A percentile compares a stretch with the other conserved stretches of the same genome.
These are phyloP conservation scores for Petrea volubilis DNA, from an alignment of 257 asterid genomes.

Conservation along the genomic window DNA sequence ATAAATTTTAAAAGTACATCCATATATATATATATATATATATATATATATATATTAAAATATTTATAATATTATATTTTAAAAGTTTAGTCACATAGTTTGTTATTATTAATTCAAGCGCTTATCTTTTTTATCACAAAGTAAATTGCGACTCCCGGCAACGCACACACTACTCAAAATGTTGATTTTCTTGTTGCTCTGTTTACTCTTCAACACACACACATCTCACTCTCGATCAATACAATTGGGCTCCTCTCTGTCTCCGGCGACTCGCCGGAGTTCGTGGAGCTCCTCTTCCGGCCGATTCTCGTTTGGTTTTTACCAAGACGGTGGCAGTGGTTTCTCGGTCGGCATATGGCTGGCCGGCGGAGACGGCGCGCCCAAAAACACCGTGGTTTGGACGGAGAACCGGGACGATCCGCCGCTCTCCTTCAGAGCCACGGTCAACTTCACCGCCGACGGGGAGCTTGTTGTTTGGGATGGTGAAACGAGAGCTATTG, in stretches of 20 bases:
- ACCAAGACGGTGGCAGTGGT: not conserved
- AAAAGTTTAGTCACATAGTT: too few relatives aligned
- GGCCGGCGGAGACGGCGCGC: not conserved
- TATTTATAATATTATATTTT: too few relatives aligned
- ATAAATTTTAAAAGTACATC: too few relatives aligned
- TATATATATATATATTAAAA: too few relatives aligned
- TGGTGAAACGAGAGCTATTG: not conserved
- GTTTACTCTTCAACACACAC: not conserved
- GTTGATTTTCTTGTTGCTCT: not conserved
- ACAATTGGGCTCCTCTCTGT: not conserved
- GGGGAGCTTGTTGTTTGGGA: not conserved
- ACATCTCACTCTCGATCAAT: not conserved
- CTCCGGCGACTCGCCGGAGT: not conserved
- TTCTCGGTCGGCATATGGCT: slow-evolving; percentile 1
- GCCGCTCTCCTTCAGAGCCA: not conserved
- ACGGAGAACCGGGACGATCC: not conserved
- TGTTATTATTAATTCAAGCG: too few relatives aligned
- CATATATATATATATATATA: too few relatives aligned
- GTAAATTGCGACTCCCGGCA: too few relatives aligned
- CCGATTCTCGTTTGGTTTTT: not conserved
- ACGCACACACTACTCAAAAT: not conserved
- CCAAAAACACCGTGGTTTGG: not conserved
- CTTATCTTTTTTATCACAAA: too few relatives aligned
- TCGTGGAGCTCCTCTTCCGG: not conserved
- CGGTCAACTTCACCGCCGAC: not conserved